Conservation (phyloP, 306 rosid species). For the Pachyrhizus erosus region DNA sequence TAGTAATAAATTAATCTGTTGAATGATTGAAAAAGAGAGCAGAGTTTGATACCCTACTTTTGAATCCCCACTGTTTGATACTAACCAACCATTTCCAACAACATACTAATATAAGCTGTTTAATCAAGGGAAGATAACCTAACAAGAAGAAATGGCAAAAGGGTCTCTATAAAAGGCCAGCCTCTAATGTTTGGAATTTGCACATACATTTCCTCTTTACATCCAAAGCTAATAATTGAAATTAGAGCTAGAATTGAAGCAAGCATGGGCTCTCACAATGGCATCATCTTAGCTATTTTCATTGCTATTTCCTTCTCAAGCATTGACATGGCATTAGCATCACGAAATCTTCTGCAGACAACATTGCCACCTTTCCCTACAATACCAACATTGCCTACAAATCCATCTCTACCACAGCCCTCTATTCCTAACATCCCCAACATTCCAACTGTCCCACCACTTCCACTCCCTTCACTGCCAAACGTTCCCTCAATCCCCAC, state of each 20-base stretch:
- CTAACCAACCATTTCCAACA: neutral
- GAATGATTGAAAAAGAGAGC: neutral
- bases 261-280: conserved; percentile 28
- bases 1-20: neutral
- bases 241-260: neutral
- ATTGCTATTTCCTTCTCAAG: conserved; percentile 37
- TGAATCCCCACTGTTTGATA: neutral
- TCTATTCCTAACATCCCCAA: neutral
- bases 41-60: neutral
- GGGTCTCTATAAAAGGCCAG: neutral
- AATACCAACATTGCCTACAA: conserved; percentile 20
- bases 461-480: conserved; percentile 25
- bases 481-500: conserved; percentile 31
- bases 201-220: neutral
- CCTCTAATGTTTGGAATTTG: neutral
- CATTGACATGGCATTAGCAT: conserved; percentile 15
- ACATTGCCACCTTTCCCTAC: neutral
- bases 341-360: conserved; percentile 27
- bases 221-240: too few species aligned
- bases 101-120: neutral
- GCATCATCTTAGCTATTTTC: conserved; percentile 22
- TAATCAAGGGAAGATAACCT: neutral
- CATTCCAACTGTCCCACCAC: conserved; percentile 15
- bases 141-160: neutral
- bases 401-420: conserved; percentile 19